Percentiles rank a stretch among this genome's conserved stretches.
phyloP scores from a whole-genome alignment of 305 asterid species.

The Solanum hybrid region DNA sequence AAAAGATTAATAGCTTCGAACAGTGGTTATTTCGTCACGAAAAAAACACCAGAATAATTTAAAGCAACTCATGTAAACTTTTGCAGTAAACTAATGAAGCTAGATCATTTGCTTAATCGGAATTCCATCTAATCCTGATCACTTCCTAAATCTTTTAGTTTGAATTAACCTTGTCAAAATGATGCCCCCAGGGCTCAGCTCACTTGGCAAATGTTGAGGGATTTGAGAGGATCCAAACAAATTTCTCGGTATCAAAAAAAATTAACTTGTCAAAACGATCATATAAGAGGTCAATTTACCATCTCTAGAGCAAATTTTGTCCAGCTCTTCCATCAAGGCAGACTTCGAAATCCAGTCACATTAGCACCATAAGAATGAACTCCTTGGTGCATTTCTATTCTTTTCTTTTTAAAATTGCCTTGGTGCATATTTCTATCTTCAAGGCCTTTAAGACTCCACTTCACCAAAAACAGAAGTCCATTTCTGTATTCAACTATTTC shows the following conservation, averaged over 20 bases:
- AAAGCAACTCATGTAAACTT: background rate
- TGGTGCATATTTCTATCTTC: background rate
- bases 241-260: background rate
- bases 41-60: background rate
- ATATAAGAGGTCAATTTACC: background rate
- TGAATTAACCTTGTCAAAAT: background rate
- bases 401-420: background rate
- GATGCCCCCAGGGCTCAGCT: background rate
- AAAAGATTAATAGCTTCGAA: background rate
- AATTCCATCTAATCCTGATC: background rate
- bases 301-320: background rate
- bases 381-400: background rate
- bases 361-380: background rate
- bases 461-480: background rate
- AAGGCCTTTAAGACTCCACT: background rate
- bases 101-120: background rate
- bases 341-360: background rate
- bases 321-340: background rate
- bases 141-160: background rate
- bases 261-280: background rate
- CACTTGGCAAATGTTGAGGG: background rate
- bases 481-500: background rate
- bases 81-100: background rate
- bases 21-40: background rate
- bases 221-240: background rate